Evolutionary conservation across 106 monocot genomes (phyloP).

Genomic region (Amphibolis antarctica): DNA sequence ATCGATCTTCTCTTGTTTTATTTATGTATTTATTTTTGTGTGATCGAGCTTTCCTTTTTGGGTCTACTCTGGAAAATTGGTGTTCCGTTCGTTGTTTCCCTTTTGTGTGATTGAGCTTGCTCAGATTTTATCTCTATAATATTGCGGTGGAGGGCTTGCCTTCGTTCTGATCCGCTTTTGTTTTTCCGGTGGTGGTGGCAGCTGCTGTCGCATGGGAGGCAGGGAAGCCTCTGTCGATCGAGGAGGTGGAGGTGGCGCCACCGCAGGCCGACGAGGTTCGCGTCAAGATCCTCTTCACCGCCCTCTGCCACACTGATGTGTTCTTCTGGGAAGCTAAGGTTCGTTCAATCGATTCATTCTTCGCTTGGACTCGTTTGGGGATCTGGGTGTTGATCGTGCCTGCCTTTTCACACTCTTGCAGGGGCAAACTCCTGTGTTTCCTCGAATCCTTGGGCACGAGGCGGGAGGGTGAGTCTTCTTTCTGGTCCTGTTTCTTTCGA

Average conservation of each 20-base stretch:
- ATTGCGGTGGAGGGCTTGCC: no score
- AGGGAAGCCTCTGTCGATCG: conserved; percentile 59
- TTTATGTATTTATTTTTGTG: no score
- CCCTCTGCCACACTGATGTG: conserved; percentile 76
- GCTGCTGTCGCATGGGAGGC: conserved; percentile 81
- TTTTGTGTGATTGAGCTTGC: background rate
- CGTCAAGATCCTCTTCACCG: conserved; percentile 54
- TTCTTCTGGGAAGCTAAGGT: conserved; percentile 88
- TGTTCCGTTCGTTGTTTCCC: no score
- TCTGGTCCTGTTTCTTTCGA: background rate
- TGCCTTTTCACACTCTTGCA: conserved; percentile 1
- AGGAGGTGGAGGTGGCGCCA: conserved; percentile 75
- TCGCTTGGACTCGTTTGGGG: background rate
- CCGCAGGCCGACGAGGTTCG: conserved; percentile 63
- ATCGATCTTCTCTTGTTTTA: no score
- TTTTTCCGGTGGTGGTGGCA: no score
- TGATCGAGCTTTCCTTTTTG: no score
- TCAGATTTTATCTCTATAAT: background rate
- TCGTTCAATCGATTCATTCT: background rate
- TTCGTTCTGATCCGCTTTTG: no score
- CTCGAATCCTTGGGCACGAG: conserved; percentile 24
- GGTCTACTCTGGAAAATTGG: no score
- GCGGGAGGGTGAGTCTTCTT: conserved; percentile 16
- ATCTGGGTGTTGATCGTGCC: background rate
- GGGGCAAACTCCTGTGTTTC: conserved; percentile 25